Evolutionary conservation across 768 basidiomycete species (phyloP).

Genomic region (Tylopilus vinaceipallidus): DNA sequence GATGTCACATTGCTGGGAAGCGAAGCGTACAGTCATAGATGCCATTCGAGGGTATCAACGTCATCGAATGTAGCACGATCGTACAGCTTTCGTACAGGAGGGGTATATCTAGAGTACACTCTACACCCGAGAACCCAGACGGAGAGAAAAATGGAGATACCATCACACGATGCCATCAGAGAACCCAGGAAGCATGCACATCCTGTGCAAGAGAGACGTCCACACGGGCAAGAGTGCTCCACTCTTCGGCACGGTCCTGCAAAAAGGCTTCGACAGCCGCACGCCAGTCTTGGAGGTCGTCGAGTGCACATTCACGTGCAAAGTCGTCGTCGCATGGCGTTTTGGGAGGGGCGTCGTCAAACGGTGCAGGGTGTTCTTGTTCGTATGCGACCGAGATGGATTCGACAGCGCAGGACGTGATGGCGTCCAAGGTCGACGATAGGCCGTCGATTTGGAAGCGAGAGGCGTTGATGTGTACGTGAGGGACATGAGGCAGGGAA

Average conservation of each 20-base stretch:
- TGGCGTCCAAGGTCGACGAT: slow-evolving; percentile 17
- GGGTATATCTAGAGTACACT: too few species aligned
- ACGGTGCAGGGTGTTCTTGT: slow-evolving; percentile 2
- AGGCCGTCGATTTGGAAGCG: slow-evolving; percentile 24
- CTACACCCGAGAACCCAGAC: neutral
- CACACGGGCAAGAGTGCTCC: slow-evolving; percentile 17
- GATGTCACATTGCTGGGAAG: too few species aligned
- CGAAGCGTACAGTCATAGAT: too few species aligned
- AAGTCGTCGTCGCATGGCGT: slow-evolving; percentile 20
- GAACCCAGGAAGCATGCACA: slow-evolving; percentile 21
- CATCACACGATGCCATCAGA: slow-evolving; percentile 11
- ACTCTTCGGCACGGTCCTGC: slow-evolving; percentile 13
- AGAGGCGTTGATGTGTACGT: slow-evolving; percentile 28
- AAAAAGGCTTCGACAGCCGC: slow-evolving; percentile 22
- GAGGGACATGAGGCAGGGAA: slow-evolving; percentile 10
- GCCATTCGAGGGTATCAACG: too few species aligned
- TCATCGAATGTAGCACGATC: too few species aligned
- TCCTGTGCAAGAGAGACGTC: slow-evolving; percentile 17
- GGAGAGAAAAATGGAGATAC: neutral
- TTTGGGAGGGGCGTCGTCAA: slow-evolving; percentile 2
- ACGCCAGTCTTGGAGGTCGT: slow-evolving; percentile 31
- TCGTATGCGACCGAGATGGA: slow-evolving; percentile 25
- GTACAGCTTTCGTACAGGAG: too few species aligned
- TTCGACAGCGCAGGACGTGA: slow-evolving; percentile 17
- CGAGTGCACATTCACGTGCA: slow-evolving; percentile 29